Conservation (phyloP, 1,284 basidiomycete species). For the Trichosporon coremiiforme region DNA sequence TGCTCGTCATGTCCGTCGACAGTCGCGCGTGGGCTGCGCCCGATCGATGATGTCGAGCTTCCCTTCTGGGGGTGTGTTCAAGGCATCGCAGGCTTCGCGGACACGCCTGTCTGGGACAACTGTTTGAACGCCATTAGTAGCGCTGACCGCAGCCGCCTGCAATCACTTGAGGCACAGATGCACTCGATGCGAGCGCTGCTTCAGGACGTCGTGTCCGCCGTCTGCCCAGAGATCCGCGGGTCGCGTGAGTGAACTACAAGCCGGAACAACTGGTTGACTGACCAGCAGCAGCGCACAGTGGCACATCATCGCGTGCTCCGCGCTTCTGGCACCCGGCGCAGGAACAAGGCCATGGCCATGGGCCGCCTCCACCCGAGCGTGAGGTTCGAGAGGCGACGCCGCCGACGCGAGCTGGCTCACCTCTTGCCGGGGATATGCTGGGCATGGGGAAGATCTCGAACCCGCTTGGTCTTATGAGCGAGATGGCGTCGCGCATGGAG, state of each 20-base stretch:
- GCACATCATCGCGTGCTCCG: neutral
- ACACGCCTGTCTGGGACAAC: neutral
- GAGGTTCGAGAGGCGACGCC: neutral
- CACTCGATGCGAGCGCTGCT: conserved; percentile 71
- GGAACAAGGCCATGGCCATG: neutral
- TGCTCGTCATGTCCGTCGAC: conserved; percentile 25
- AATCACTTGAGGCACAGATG: conserved; percentile 75
- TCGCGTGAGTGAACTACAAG: conserved; percentile 6
- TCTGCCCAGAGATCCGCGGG: conserved; percentile 19
- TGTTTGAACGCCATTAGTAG: neutral
- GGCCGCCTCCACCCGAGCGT: neutral
- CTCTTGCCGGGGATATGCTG: conserved; percentile 28
- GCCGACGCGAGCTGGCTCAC: conserved; percentile 8
- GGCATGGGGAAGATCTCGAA: conserved; percentile 31
- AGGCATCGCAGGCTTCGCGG: neutral
- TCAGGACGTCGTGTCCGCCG: conserved; percentile 67
- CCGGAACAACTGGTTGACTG: neutral
- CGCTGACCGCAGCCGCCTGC: conserved; percentile 66
- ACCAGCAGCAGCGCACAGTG: neutral
- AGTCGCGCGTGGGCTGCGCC: neutral
- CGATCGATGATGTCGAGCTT: neutral
- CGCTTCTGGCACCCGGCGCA: conserved; percentile 18
- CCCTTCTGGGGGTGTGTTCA: neutral
- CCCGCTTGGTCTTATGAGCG: conserved; percentile 32
- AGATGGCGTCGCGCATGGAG: conserved; percentile 35